Base-by-base conservation (phyloP, 139 green algal genomes). In the Asterochloris sp. region DNA sequence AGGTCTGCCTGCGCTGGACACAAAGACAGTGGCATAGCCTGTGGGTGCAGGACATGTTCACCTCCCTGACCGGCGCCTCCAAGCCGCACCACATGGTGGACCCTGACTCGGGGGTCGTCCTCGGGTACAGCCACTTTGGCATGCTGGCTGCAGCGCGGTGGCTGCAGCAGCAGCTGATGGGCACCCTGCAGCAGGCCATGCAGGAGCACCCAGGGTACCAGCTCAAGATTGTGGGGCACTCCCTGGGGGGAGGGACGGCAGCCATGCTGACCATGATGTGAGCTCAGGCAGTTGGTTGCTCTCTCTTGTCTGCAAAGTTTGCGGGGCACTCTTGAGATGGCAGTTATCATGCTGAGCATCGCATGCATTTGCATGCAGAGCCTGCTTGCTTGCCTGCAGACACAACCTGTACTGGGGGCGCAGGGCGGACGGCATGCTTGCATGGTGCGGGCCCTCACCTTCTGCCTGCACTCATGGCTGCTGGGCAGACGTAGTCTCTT, bases 181-280 rank as follows among this genome's bases (percentile, higher is more conserved):
- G 79, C 24, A 82, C 90, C 38, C 79, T 96, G 84, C 63, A 84
- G 67, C 15, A 76, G 23, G 94, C 93, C 2, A 73, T 97, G 71
- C 77, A 26, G 62, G 79, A 73, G 12, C 85, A 91, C 73, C 89
- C 90, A 0, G 90, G 85, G 12, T 91, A 84, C 78, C 24, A 73
- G 12, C 71, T 85, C 14, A 68, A 74, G 26, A 78, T 93, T 27
- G 82, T 91, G 85, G 93, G 94, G 15, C 94, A 98, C 85, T 95
- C 90, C 14, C 90, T 98, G 87, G 95, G 95, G 10, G 95, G 88
- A 47, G 95, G 95, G 77, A 95, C 92, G 10, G 95, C 94, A 13
- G 95, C 92, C 11, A 85, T 98, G 86, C 88, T 98, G 24, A 96
- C 93, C n/a, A 97, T 96, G 92, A 97, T 97, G 94, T 89, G 27